A percentile compares a stretch with the other conserved stretches of the same genome.
These are phyloP conservation scores for Gomphus bonarii DNA, from an alignment of 1,284 basidiomycete genomes.

Conservation along the genomic window DNA sequence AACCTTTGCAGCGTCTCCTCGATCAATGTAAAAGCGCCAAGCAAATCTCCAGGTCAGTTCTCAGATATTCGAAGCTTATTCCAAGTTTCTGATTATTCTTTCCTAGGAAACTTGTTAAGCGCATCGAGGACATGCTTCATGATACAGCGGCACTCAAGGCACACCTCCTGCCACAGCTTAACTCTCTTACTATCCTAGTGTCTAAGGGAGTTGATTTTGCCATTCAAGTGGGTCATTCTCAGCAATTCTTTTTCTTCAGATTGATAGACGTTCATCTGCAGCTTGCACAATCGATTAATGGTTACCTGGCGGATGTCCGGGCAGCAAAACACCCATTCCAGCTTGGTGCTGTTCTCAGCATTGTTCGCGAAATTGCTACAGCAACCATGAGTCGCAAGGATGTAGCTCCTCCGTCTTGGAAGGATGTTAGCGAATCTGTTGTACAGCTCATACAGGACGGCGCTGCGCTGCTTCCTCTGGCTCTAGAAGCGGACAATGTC, in stretches of 20 bases:
- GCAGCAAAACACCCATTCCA: conserved; percentile 69
- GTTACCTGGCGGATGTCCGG: conserved; percentile 68
- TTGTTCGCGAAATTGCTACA: conserved; percentile 63
- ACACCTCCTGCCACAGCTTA: conserved; percentile 61
- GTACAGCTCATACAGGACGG: conserved; percentile 62
- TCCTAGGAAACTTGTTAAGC: conserved; percentile 72
- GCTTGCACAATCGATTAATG: conserved; percentile 82
- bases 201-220: conserved; percentile 84
- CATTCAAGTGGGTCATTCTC: conserved; percentile 51
- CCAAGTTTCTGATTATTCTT: conserved; percentile 4
- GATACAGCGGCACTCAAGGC: conserved; percentile 63
- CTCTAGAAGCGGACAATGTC: conserved; percentile 69
- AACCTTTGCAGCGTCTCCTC: conserved; percentile 71
- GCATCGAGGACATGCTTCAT: conserved; percentile 70
- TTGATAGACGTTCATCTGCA: conserved; percentile 20
- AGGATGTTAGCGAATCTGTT: conserved; percentile 63
- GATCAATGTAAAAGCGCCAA: conserved; percentile 78
- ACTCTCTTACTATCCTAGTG: conserved; percentile 58
- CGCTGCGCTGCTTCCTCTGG: conserved; percentile 55
- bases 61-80: neutral
- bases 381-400: conserved; percentile 65
- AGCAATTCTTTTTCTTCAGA: neutral
- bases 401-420: conserved; percentile 57
- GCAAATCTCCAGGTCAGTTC: conserved; percentile 60
- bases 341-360: conserved; percentile 56